These are phyloP conservation scores for Trametes maxima DNA, from an alignment of 768 basidiomycete genomes.

Conservation along the genomic window DNA sequence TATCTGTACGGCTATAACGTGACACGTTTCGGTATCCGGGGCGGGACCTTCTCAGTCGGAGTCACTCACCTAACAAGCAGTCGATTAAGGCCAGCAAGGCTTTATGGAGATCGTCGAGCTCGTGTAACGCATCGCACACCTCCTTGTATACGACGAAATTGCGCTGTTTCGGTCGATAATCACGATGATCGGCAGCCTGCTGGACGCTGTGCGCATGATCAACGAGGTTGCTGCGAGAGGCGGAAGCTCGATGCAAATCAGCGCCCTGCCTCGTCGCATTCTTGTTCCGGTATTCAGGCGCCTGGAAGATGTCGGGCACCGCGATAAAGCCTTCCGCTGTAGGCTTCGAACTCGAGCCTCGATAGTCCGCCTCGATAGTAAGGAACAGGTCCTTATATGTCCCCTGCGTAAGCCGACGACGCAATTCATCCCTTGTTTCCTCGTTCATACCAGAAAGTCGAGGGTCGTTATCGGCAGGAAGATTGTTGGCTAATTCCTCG, in stretches of 20 bases:
- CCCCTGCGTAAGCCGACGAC: slow-evolving; percentile 1
- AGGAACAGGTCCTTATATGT: slow-evolving; percentile 7
- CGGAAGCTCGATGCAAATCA: not conserved
- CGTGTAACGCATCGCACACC: slow-evolving; percentile 6
- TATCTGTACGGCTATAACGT: slow-evolving; percentile 1
- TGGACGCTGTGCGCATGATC: not conserved
- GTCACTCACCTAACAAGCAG: not conserved
- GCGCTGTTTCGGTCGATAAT: slow-evolving; percentile 6
- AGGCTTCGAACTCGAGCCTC: slow-evolving; percentile 2
- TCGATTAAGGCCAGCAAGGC: slow-evolving; percentile 2
- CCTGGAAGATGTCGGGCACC: not conserved
- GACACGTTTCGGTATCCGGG: not conserved
- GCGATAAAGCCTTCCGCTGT: slow-evolving; percentile 1
- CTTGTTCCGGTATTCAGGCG: not conserved
- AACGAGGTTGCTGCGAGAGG: not conserved
- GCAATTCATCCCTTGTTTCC: not conserved
- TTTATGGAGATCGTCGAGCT: slow-evolving; percentile 6
- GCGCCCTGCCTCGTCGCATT: not conserved
- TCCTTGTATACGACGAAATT: slow-evolving; percentile 9
- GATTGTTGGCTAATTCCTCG: slow-evolving; percentile 1
- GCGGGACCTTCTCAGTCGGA: not conserved
- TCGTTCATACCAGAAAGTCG: slow-evolving; percentile 2
- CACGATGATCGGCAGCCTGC: not conserved
- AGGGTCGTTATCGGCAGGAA: not conserved
- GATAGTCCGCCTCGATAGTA: not conserved